A percentile compares a stretch with the other conserved stretches of the same genome.
Conservation (phyloP, 306 rosid species). For the Vachellia collinsii region DNA sequence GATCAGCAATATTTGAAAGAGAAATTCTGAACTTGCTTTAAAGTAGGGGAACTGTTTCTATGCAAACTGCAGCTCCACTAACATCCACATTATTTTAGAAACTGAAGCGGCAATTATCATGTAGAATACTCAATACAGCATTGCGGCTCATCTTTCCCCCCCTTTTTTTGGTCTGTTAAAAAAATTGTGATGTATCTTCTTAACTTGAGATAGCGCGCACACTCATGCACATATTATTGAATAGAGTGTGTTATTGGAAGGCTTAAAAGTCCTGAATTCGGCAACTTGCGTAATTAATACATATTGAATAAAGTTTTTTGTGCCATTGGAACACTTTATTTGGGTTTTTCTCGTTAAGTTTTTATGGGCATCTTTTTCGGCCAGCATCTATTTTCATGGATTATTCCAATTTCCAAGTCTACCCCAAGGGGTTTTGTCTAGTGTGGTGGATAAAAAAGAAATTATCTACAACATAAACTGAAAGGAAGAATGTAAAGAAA, state of each 20-base stretch:
- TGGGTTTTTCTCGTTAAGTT: background rate
- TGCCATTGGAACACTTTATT: background rate
- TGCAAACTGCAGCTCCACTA: conserved; percentile 9
- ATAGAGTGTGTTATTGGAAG: background rate
- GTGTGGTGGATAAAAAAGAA: background rate
- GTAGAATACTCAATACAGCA: conserved; percentile 1
- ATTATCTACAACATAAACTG: background rate
- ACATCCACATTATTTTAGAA: background rate
- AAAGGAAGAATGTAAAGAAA: background rate
- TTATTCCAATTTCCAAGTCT: background rate
- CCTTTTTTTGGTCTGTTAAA: background rate
- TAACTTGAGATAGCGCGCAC: background rate
- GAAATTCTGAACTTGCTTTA: background rate
- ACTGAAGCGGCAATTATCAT: conserved; percentile 6
- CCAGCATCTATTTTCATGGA: background rate
- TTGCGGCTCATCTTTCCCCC: background rate
- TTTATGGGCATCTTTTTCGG: background rate
- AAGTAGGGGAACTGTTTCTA: background rate
- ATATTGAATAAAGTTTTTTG: background rate
- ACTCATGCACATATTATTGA: background rate
- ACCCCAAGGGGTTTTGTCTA: background rate
- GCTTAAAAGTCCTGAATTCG: conserved; percentile 3
- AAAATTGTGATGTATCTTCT: background rate
- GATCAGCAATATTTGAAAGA: conserved; percentile 24
- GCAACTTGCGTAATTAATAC: background rate